Evolutionary conservation across 2,329 filamentous ascomycete genomes (phyloP).

Genomic region (Ophiocordyceps camponoti-rufipedis): DNA sequence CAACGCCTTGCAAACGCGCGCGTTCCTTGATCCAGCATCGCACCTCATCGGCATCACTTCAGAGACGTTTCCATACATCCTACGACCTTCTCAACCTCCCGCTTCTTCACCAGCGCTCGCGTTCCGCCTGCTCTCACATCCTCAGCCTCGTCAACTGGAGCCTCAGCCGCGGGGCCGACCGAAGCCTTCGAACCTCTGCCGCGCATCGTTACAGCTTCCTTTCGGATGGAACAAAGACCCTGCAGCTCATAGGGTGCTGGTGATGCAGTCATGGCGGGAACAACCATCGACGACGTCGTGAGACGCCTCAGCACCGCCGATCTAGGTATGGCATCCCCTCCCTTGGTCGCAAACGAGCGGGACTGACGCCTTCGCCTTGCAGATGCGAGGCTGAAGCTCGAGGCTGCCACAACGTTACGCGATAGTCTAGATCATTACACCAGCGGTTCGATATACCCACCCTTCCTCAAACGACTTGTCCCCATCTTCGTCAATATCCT

Average conservation of each 20-base stretch:
- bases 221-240: slow-evolving; percentile 16
- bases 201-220: slow-evolving; percentile 6
- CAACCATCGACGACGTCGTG: slow-evolving; percentile 43
- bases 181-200: slow-evolving; percentile 1
- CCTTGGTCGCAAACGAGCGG: too few species aligned
- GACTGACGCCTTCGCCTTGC: slow-evolving; percentile 2
- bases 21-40: neutral
- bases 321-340: slow-evolving; percentile 24
- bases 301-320: slow-evolving; percentile 39
- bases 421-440: slow-evolving; percentile 86
- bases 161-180: neutral
- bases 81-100: neutral
- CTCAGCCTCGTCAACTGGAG: slow-evolving; percentile 7
- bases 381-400: slow-evolving; percentile 72
- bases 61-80: neutral
- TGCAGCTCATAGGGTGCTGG: slow-evolving; percentile 18
- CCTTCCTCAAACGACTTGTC: slow-evolving; percentile 75
- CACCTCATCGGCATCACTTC: neutral
- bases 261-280: slow-evolving; percentile 41
- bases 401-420: slow-evolving; percentile 69
- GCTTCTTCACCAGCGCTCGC: neutral
- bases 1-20: neutral
- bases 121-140: neutral
- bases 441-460: slow-evolving; percentile 53
- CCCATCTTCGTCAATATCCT: slow-evolving; percentile 79